Conservation (phyloP, 495 filamentous ascomycete species). For the Alectoria sarmentosa region DNA sequence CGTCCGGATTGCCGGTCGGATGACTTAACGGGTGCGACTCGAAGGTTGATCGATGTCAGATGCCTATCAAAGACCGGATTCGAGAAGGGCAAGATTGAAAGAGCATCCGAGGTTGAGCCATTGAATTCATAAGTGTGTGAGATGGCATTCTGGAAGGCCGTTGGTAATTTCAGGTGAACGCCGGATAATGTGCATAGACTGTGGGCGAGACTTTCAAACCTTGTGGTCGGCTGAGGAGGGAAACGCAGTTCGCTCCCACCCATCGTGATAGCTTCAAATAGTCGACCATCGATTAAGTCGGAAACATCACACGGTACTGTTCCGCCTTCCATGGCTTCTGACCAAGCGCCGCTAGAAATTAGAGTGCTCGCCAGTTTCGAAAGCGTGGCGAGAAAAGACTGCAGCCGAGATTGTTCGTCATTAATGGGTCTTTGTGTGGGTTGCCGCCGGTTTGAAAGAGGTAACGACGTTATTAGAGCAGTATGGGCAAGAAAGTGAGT, state of each 20-base stretch:
- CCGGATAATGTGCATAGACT: conserved; percentile 9
- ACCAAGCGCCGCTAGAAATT: conserved; percentile 18
- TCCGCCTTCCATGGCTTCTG: conserved; percentile 15
- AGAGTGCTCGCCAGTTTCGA: neutral
- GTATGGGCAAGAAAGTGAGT: conserved; percentile 13
- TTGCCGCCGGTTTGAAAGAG: conserved; percentile 13
- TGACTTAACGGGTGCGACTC: conserved; percentile 27
- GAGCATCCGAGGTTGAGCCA: conserved; percentile 21
- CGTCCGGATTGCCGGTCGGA: conserved; percentile 21
- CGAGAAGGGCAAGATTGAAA: conserved; percentile 52
- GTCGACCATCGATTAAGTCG: conserved; percentile 60
- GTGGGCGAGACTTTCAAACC: conserved; percentile 7
- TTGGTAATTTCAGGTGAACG: neutral
- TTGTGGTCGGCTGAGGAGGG: neutral
- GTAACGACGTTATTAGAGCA: conserved; percentile 11
- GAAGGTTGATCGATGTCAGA: conserved; percentile 46
- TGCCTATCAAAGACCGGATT: conserved; percentile 53
- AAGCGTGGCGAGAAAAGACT: conserved; percentile 17
- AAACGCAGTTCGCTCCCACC: neutral
- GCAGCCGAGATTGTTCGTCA: neutral
- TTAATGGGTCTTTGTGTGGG: neutral
- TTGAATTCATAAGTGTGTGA: conserved; percentile 6
- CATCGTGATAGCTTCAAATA: conserved; percentile 36
- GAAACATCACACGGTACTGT: conserved; percentile 41
- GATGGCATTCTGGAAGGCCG: neutral